These are phyloP conservation scores for Neopestalotiopsis clavispora DNA, from an alignment of 2,329 filamentous ascomycete species.

Conservation along the genomic window DNA sequence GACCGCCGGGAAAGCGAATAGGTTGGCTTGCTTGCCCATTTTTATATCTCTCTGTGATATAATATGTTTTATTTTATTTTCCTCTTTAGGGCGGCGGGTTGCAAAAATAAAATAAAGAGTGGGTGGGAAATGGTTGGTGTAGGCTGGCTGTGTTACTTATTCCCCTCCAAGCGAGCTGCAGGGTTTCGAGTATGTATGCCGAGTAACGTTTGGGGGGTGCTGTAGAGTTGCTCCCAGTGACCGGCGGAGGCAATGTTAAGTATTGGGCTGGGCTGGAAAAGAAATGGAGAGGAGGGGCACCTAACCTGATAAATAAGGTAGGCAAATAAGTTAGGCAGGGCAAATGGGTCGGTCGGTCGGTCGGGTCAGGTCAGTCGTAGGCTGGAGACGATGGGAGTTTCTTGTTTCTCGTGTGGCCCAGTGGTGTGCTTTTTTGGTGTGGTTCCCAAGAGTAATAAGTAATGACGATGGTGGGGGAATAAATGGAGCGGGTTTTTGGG, in stretches of 20 bases:
- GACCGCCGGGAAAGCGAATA: constrained; percentile 79
- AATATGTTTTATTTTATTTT: neutral
- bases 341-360: neutral
- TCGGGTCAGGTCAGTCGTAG: neutral
- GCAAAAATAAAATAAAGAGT: too few relatives aligned
- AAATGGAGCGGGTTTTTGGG: neutral
- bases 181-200: neutral
- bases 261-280: neutral
- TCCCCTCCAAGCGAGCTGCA: neutral
- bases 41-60: neutral
- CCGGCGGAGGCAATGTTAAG: neutral
- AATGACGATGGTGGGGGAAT: constrained; percentile 15
- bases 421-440: neutral
- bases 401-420: neutral
- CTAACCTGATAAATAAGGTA: neutral
- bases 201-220: neutral
- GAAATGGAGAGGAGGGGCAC: neutral
- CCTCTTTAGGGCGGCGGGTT: too few relatives aligned
- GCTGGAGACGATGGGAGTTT: constrained; percentile 5
- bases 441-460: constrained; percentile 10
- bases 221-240: neutral
- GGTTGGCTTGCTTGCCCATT: constrained; percentile 67
- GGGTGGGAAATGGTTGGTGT: neutral
- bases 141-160: neutral
- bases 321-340: neutral